phyloP scores from a whole-genome alignment of 495 filamentous ascomycete genomes.

The Lophium mytilinum region DNA sequence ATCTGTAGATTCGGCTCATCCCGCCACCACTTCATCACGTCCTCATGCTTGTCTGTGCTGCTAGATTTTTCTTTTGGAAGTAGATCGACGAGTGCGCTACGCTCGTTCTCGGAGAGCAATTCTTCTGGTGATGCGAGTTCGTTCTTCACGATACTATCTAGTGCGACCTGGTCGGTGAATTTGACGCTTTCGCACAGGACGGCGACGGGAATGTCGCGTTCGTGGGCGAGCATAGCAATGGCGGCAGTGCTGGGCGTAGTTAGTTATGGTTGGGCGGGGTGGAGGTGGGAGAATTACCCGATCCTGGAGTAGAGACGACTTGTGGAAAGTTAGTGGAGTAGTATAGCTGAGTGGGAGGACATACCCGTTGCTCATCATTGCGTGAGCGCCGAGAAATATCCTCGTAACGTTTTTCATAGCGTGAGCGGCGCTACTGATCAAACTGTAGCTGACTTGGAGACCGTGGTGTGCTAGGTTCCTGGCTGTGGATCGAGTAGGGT shows the following conservation, averaged over 20 bases:
- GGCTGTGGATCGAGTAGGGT: slow-evolving; percentile 30
- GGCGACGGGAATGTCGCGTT: slow-evolving; percentile 67
- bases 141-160: slow-evolving; percentile 88
- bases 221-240: slow-evolving; percentile 78
- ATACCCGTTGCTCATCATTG: slow-evolving; percentile 72
- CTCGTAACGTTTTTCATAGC: slow-evolving; percentile 66
- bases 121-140: slow-evolving; percentile 71
- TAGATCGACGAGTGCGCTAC: slow-evolving; percentile 11
- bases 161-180: slow-evolving; percentile 81
- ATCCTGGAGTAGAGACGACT: slow-evolving; percentile 74
- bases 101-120: slow-evolving; percentile 38
- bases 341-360: background rate
- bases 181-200: slow-evolving; percentile 94
- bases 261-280: too few relatives aligned
- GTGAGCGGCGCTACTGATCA: slow-evolving; percentile 65
- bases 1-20: slow-evolving; percentile 58
- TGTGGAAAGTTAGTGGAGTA: slow-evolving; percentile 19
- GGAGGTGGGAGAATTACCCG: slow-evolving; percentile 24
- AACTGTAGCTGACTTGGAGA: slow-evolving; percentile 69
- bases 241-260: slow-evolving; percentile 54
- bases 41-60: slow-evolving; percentile 9
- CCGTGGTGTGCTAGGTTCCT: slow-evolving; percentile 57
- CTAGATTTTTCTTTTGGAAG: slow-evolving; percentile 23
- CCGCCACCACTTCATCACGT: slow-evolving; percentile 47
- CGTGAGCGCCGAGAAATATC: slow-evolving; percentile 80